Conservation (phyloP, 192 early-diverging fungal genomes). For the Geranomyces variabilis region DNA sequence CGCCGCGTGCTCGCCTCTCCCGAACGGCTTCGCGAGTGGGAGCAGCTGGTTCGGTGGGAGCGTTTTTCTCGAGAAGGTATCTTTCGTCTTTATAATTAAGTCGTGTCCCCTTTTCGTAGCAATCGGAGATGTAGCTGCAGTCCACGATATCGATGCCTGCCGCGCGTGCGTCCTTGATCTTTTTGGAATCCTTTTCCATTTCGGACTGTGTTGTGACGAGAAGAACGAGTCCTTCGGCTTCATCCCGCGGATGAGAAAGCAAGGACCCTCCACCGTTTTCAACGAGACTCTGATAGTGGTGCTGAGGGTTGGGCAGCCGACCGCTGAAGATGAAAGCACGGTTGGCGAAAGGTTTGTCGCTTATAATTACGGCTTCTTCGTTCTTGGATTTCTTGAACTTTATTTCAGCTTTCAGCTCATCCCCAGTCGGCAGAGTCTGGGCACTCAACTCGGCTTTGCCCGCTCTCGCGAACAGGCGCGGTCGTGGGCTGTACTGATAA, state of each 20-base stretch:
- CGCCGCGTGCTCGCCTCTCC: background rate
- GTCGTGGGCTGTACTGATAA: constrained; percentile 4
- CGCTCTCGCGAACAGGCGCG: background rate
- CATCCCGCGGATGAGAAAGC: too few species aligned
- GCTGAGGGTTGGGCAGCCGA: constrained; percentile 13
- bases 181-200: background rate
- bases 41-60: background rate
- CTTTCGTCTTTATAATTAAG: constrained; percentile 10
- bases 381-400: background rate
- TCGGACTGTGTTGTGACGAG: background rate
- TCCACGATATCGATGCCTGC: constrained; percentile 20
- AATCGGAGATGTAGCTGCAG: constrained; percentile 22
- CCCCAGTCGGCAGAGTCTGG: background rate
- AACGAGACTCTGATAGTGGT: constrained; percentile 8
- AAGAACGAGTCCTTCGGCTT: background rate
- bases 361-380: constrained; percentile 2
- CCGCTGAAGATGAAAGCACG: constrained; percentile 15
- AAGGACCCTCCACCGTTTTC: constrained; percentile 11
- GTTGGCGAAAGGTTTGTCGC: constrained; percentile 23
- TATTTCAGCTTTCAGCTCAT: background rate
- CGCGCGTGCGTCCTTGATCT: background rate
- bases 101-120: constrained; percentile 19
- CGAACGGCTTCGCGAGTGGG: background rate
- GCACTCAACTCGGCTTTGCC: background rate
- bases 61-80: constrained; percentile 12